Evolutionary conservation across 257 asterid species (phyloP), one percentile per base, ranked within the genome.

Genomic region (Ilex aquifolium): DNA sequence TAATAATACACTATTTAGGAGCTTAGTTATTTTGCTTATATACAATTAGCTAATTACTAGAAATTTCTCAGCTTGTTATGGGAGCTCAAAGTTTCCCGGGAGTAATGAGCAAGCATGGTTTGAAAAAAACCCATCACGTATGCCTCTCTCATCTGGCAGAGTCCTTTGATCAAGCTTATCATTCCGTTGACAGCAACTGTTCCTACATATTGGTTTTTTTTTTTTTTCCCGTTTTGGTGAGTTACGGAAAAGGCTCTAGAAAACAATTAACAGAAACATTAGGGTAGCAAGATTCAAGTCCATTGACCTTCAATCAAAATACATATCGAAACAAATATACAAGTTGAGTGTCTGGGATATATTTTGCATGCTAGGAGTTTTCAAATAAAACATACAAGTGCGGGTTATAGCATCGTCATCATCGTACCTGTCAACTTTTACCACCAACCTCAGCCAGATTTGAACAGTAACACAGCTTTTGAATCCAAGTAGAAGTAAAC

Each of bases 401-500:
- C 76, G 64, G 63, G 70, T 21, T 61, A 72, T 31, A 64, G 79
- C 65, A 59, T 66, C 70, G 59, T 58, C 70, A 50, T 61, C 58
- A 74, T 68, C 70, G 68, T 68, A 70, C 57, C 60, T 58, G 2
- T 55, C 73, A 53, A 44, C 54, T 76, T 44, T 48, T 32, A 55
- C 48, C 62, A 63, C 57, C 61, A 63, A 60, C 66, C 68, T 92
- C 81, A 92, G 67, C 99, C 99, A 50, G 99, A 92, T 82, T 92
- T 92, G 84, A 92, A 92, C 61, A 92, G 80, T 72, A 92, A 97
- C 16, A 92, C 76, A 4, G 99, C 99, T 81, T 92, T 92, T 10
- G 93, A 71, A 57, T 92, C 99, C 96, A 92, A 69, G 72, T 92
- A 92, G 97, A 92, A 92, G 84, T 92, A 92, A 82, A 92, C 96